Conservation (phyloP, 495 filamentous ascomycete genomes). For the Cenococcum geophilum region DNA sequence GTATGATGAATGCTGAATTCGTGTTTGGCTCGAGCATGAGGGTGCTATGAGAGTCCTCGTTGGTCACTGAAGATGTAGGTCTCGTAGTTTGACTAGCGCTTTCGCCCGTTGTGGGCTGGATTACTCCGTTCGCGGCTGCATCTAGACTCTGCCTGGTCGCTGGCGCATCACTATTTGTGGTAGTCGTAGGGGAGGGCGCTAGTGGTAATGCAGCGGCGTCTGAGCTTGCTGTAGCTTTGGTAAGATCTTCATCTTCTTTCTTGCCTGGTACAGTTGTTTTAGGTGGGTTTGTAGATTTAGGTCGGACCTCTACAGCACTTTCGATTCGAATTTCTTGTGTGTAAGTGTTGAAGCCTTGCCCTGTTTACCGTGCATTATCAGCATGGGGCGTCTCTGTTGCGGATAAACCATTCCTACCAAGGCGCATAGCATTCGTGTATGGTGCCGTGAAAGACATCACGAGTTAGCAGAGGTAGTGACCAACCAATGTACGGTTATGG, state of each 20-base stretch:
- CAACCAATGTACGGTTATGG: not conserved
- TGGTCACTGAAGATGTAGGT: constrained; percentile 1
- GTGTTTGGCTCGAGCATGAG: constrained; percentile 9
- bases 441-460: constrained; percentile 27
- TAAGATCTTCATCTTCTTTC: not conserved
- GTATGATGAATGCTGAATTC: constrained; percentile 25
- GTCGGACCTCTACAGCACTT: constrained; percentile 17
- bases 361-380: constrained; percentile 14
- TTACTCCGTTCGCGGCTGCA: not conserved
- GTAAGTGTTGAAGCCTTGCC: constrained; percentile 31
- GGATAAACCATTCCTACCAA: constrained; percentile 5
- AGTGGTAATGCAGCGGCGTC: not conserved
- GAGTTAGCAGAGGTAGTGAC: not conserved
- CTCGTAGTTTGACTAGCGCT: not conserved
- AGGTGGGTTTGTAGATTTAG: not conserved
- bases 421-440: constrained; percentile 32
- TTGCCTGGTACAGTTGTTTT: not conserved
- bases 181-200: not conserved
- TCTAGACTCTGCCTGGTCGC: not conserved
- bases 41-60: constrained; percentile 4
- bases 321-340: constrained; percentile 32
- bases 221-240: not conserved
- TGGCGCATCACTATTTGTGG: not conserved
- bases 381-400: not conserved
- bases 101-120: not conserved